Evolutionary conservation across 2,329 filamentous ascomycete genomes (phyloP).

Genomic region (Clarireedia paspali): DNA sequence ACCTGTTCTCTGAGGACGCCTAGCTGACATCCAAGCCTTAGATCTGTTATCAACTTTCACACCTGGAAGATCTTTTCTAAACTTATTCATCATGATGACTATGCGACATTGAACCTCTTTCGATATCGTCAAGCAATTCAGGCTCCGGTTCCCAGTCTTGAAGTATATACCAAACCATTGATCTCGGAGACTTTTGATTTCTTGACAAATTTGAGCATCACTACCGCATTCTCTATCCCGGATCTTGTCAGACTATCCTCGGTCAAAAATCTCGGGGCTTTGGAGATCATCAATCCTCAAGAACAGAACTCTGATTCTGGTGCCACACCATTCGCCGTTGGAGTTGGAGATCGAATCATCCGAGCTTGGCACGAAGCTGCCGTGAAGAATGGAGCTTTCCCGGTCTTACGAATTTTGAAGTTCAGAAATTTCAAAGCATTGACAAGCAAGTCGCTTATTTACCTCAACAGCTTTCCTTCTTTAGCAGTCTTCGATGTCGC

Average conservation of each 20-base stretch:
- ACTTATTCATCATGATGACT: constrained; percentile 14
- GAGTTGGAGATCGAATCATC: constrained; percentile 24
- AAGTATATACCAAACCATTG: constrained; percentile 22
- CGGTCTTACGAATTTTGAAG: constrained; percentile 26
- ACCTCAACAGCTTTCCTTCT: constrained; percentile 26
- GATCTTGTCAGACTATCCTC: constrained; percentile 27
- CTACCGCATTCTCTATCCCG: constrained; percentile 17
- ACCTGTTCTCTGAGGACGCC: no score
- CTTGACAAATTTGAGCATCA: constrained; percentile 27
- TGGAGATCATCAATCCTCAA: constrained; percentile 24
- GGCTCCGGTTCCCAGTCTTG: constrained; percentile 18
- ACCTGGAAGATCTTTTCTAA: constrained; percentile 26
- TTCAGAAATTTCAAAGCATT: constrained; percentile 26
- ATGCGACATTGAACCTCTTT: constrained; percentile 14
- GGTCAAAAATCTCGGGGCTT: constrained; percentile 25
- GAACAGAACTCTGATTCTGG: not conserved
- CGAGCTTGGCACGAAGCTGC: constrained; percentile 27
- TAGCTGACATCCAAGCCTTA: constrained; percentile 3
- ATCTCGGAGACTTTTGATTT: constrained; percentile 26
- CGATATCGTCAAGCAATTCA: constrained; percentile 22
- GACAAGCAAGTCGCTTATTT: constrained; percentile 24
- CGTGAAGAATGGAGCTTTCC: constrained; percentile 21
- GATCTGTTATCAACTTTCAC: constrained; percentile 21
- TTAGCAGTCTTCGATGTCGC: constrained; percentile 26
- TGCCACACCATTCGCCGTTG: not conserved